A percentile compares a stretch with the other conserved stretches of the same genome.
Conservation (phyloP, 2,329 filamentous ascomycete species). For the Phaeosphaeriaceae sp. region DNA sequence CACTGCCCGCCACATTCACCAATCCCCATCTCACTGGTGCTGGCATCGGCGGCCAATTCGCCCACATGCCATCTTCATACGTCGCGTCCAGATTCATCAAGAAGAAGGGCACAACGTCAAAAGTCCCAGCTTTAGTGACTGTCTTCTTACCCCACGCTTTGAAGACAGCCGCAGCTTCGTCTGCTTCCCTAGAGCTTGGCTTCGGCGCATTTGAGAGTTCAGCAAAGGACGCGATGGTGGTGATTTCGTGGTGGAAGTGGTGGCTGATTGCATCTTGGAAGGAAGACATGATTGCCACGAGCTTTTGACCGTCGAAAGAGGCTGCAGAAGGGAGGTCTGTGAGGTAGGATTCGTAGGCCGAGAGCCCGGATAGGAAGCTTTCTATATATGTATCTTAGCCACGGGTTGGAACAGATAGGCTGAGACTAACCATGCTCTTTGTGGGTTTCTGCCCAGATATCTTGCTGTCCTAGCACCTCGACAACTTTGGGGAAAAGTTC, state of each 20-base stretch:
- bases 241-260: slow-evolving; percentile 47
- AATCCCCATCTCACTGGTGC: slow-evolving; percentile 66
- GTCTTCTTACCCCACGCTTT: slow-evolving; percentile 69
- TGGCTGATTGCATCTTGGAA: slow-evolving; percentile 37
- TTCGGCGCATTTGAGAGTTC: slow-evolving; percentile 60
- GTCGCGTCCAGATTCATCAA: slow-evolving; percentile 68
- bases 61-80: slow-evolving; percentile 66
- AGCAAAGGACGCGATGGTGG: slow-evolving; percentile 44
- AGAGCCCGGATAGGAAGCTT: slow-evolving; percentile 37
- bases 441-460: slow-evolving; percentile 40
- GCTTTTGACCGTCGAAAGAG: slow-evolving; percentile 30
- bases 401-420: not conserved
- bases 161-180: slow-evolving; percentile 59
- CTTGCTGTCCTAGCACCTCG: slow-evolving; percentile 32
- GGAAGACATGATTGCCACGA: slow-evolving; percentile 33
- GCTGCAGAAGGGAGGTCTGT: slow-evolving; percentile 19
- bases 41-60: slow-evolving; percentile 70
- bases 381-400: slow-evolving; percentile 19
- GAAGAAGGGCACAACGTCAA: slow-evolving; percentile 70
- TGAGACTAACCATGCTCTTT: slow-evolving; percentile 39
- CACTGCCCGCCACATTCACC: slow-evolving; percentile 64
- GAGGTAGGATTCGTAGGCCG: slow-evolving; percentile 34
- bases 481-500: slow-evolving; percentile 46
- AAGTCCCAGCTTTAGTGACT: slow-evolving; percentile 65
- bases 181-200: slow-evolving; percentile 52